These are phyloP conservation scores for Syzygium malaccense DNA, from an alignment of 441 rosid genomes.

Conservation along the genomic window DNA sequence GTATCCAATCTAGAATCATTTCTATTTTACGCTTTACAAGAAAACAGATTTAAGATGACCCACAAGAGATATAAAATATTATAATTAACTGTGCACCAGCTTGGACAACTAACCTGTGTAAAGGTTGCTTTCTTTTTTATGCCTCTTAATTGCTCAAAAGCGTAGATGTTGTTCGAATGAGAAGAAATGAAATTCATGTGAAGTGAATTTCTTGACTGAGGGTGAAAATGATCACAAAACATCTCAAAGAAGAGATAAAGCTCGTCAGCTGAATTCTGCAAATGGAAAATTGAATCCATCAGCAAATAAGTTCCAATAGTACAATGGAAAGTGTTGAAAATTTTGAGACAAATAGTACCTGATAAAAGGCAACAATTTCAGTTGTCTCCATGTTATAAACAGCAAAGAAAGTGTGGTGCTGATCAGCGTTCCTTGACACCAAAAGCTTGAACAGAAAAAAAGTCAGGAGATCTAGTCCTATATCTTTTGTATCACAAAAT, in stretches of 20 bases:
- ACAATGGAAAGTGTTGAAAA: neutral
- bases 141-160: slow-evolving; percentile 66
- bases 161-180: slow-evolving; percentile 73
- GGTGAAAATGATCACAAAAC: slow-evolving; percentile 72
- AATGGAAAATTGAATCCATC: neutral
- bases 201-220: slow-evolving; percentile 51
- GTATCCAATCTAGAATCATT: neutral
- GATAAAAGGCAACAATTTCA: slow-evolving; percentile 90
- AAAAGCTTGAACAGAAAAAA: slow-evolving; percentile 22
- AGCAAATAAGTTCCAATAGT: neutral
- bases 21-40: neutral
- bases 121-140: slow-evolving; percentile 59
- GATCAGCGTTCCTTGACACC: slow-evolving; percentile 68
- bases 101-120: slow-evolving; percentile 41
- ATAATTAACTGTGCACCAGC: neutral
- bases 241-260: slow-evolving; percentile 79
- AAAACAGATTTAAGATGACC: neutral
- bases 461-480: neutral
- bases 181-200: slow-evolving; percentile 82
- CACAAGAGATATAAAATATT: neutral
- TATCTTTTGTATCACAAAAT: neutral
- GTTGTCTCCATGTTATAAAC: slow-evolving; percentile 98
- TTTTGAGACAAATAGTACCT: slow-evolving; percentile 30
- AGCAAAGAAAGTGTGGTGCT: slow-evolving; percentile 75
- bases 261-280: slow-evolving; percentile 86